Evolutionary conservation across 1,284 basidiomycete genomes (phyloP), one percentile per base, ranked within the genome.

Genomic region (Rhizoctonia solani): DNA sequence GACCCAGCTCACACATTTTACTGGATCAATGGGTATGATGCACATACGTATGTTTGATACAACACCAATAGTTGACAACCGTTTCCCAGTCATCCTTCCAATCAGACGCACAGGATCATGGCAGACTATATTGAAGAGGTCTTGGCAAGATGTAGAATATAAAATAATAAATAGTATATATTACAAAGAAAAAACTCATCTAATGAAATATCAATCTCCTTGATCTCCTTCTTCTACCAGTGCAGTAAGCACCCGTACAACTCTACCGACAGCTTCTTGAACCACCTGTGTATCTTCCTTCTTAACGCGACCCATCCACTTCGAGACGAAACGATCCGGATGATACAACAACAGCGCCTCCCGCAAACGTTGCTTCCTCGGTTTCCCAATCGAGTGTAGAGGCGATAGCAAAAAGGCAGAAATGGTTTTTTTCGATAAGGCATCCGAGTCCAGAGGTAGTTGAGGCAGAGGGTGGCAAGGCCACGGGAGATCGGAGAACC

Each of bases 301-400:
- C 53, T 74, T 74, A 1, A 93, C 82, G 5, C 81, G 79, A 30
- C 75, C 75, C 79, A 92, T 84, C 32, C 91, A 79, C 49, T 90
- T 81, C 8, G 87, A 85, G 74, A 92, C 88, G 72, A 94, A 93
- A 72, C 92, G 89, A 77, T 95, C 92, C 0, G 92, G 92, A 74
- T 94, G 92, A 75, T 90, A 94, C 13, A 88, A 83, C 34, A 92
- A 75, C 74, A 93, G 83, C 0, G 88, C 84, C 74, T 91, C 89
- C 69, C 88, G 80, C 41, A 93, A 74, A 63, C 82, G 84, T 44
- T 89, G 88, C 73, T 85, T 87, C 54, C 80, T 77, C 42, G 72
- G 72, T 71, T 74, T 78, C 69, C 74, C 77, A 32, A 69, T 66
- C 8, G 67, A 71, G 29, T 74, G 74, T 59, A 49, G 58, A 23